Conservation (phyloP, 208 protist genomes). For the Trypanosoma boissoni region DNA sequence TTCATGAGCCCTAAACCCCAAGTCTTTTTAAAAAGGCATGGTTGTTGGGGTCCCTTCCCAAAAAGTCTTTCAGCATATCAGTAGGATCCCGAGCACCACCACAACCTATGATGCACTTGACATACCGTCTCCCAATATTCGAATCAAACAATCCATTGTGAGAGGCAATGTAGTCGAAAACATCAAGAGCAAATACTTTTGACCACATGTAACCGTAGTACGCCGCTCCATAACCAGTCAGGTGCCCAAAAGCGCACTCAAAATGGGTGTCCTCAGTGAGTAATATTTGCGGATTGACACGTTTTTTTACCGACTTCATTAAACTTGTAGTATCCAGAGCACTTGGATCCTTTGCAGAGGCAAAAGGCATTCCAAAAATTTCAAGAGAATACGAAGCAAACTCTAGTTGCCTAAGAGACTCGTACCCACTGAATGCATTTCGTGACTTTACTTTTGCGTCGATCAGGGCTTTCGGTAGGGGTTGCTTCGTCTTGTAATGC, state of each 20-base stretch:
- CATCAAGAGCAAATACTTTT: conserved; percentile 83
- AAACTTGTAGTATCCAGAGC: conserved; percentile 56
- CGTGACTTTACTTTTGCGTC: conserved; percentile 77
- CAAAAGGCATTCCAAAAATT: conserved; percentile 70
- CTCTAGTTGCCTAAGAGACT: conserved; percentile 72
- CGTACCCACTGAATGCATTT: conserved; percentile 66
- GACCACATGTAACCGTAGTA: conserved; percentile 90
- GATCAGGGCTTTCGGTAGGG: conserved; percentile 60
- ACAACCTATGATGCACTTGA: conserved; percentile 72
- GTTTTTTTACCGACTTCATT: conserved; percentile 49
- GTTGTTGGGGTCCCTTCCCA: conserved; percentile 80
- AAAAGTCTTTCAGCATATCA: conserved; percentile 72
- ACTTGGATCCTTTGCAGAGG: conserved; percentile 30
- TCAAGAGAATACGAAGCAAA: conserved; percentile 78
- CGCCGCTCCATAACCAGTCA: conserved; percentile 73
- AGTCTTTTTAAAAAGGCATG: conserved; percentile 73
- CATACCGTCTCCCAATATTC: conserved; percentile 57
- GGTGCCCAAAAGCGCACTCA: conserved; percentile 76
- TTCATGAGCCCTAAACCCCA: conserved; percentile 34
- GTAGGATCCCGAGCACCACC: conserved; percentile 74
- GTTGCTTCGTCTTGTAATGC: conserved; percentile 81
- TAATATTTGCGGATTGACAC: conserved; percentile 58
- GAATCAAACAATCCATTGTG: conserved; percentile 68
- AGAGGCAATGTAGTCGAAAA: conserved; percentile 74
- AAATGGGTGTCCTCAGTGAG: conserved; percentile 65